phyloP scores from a whole-genome alignment of 176 grass and related monocot genomes.

The Poa pratensis region DNA sequence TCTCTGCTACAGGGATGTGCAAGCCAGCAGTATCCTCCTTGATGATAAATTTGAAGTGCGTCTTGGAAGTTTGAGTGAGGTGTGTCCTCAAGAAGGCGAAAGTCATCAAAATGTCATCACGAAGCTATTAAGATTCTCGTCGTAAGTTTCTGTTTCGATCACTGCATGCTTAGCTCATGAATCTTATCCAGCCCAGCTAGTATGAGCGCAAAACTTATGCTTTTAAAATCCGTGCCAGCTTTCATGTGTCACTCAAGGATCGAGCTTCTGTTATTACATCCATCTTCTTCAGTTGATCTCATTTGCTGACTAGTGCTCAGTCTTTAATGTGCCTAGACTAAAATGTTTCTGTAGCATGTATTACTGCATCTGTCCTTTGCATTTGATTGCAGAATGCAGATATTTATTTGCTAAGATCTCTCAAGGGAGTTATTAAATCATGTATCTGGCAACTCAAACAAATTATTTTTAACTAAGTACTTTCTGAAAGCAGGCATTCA shows the following conservation, averaged over 20 bases:
- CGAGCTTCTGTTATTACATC: neutral
- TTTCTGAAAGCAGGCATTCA: neutral
- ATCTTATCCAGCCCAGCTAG: neutral
- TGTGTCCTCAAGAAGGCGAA: slow-evolving; percentile 86
- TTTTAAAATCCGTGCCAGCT: neutral
- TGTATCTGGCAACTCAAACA: neutral
- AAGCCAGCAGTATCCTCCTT: slow-evolving; percentile 91
- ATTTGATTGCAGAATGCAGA: neutral
- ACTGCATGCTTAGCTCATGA: slow-evolving; percentile 21
- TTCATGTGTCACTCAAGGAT: neutral
- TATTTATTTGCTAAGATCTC: slow-evolving; percentile 7
- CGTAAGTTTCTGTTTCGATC: slow-evolving; percentile 58
- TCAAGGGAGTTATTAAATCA: neutral
- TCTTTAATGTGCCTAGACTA: neutral
- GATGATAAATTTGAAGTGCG: slow-evolving; percentile 96
- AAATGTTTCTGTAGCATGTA: neutral
- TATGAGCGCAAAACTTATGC: neutral
- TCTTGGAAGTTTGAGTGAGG: slow-evolving; percentile 80
- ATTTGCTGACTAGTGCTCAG: neutral
- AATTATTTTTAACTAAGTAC: neutral
- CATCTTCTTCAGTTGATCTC: neutral
- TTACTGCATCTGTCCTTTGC: neutral
- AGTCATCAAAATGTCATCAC: slow-evolving; percentile 85
- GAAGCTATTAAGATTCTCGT: slow-evolving; percentile 88
- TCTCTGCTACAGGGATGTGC: slow-evolving; percentile 68